These are phyloP conservation scores for Fusarium citri DNA, from an alignment of 2,329 filamentous ascomycete genomes.

Conservation along the genomic window DNA sequence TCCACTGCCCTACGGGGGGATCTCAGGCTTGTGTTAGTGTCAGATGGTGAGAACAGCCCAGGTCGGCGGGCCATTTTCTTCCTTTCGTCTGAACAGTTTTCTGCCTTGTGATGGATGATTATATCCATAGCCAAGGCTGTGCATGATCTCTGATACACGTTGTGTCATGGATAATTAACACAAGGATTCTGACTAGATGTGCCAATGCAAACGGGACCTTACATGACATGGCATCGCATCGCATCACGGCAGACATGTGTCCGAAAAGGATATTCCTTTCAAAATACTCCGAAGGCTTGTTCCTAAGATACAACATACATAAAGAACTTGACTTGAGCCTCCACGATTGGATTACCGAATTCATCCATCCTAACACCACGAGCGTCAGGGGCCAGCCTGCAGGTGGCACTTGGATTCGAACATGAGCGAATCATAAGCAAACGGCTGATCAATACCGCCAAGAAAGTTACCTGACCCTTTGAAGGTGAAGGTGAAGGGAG, in stretches of 20 bases:
- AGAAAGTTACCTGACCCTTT: conserved; percentile 11
- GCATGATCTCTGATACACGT: neutral
- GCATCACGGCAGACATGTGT: neutral
- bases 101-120: neutral
- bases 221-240: neutral
- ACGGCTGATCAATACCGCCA: neutral
- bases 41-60: neutral
- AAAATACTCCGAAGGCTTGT: neutral
- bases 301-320: neutral
- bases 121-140: neutral
- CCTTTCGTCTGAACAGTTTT: neutral
- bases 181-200: neutral
- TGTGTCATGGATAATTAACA: neutral
- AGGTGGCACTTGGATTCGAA: conserved; percentile 34
- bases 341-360: neutral
- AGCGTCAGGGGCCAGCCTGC: neutral
- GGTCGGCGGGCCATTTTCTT: neutral
- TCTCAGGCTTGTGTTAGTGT: neutral
- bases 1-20: conserved; percentile 12
- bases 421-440: conserved; percentile 7
- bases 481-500: neutral
- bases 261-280: neutral
- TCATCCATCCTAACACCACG: neutral
- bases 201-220: neutral
- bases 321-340: conserved; percentile 8